Base-by-base conservation (phyloP, 352 stramenopile genomes). In the Phytophthora pinifolia region DNA sequence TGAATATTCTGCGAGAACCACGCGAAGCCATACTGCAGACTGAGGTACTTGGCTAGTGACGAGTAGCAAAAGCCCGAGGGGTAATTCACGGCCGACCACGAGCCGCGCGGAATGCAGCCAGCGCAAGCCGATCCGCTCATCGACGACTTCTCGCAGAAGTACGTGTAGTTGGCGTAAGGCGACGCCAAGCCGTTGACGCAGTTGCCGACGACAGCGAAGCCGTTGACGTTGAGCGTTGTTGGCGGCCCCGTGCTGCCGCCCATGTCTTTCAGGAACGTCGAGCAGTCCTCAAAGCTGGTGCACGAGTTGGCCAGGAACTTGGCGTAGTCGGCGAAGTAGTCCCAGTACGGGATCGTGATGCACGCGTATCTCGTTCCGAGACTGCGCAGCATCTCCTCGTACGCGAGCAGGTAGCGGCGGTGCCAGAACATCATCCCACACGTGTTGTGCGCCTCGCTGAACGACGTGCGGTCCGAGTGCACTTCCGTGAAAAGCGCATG, bases 301-400 rank as follows among this genome's bases (percentile, higher is more conserved):
- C 80, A 90, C 13, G 45, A 13, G n/a, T 56, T 53, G 1, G 59
- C 20, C 7, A 74, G 42, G 7, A 67, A 55, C 37, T 72, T 77
- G 10, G 78, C 80, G 44, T 75, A 89, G 59, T 89, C 81, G 0
- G 76, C 61, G 35, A 85, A 89, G 48, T 84, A 85, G 64, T 93
- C 75, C 79, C 79, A 93, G 62, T 92, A 93, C 18, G 83, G 81
- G 18, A 90, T 67, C 22, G 79, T 91, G 20, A 93, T 31, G 37
- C 78, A 90, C 12, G 75, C 79, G 52, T 75, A 93, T 15, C 55
- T 69, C 0, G 77, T 50, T 10, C 59, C 76, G 1, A 91, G 66
- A 49, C 67, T 85, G 36, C 82, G 82, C 29, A 92, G 65, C 79
- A 90, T 90, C 36, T 76, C 79, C 49, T 92, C 82, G 62, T 88